A percentile compares a stretch with the other conserved stretches of the same genome.
These are phyloP conservation scores for Cryphonectria nitschkei DNA, from an alignment of 2,329 filamentous ascomycete genomes.

Conservation along the genomic window DNA sequence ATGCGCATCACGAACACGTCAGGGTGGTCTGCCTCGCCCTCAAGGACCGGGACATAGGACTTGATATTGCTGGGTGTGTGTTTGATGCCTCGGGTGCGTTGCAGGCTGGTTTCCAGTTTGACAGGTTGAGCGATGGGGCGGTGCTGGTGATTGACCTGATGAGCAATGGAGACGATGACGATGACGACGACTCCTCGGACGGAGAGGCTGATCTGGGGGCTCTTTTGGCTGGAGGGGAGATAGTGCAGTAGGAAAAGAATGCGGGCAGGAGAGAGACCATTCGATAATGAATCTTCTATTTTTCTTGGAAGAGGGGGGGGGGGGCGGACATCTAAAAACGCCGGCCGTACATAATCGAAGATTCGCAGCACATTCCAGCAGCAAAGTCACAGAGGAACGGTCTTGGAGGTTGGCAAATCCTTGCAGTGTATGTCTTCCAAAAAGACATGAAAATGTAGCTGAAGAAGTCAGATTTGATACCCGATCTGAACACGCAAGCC, in stretches of 20 bases:
- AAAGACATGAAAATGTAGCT: neutral
- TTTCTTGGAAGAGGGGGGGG: too few species aligned
- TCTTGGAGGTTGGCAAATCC: neutral
- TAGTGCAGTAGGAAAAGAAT: neutral
- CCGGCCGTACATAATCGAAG: neutral
- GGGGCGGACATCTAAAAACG: neutral
- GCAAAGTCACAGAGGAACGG: neutral
- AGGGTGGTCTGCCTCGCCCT: conserved; percentile 32
- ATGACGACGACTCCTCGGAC: conserved; percentile 29
- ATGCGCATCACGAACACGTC: conserved; percentile 34
- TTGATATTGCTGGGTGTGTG: conserved; percentile 33
- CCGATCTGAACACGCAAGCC: neutral
- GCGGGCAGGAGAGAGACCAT: neutral
- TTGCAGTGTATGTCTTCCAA: neutral
- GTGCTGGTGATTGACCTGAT: conserved; percentile 33
- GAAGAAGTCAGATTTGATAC: neutral
- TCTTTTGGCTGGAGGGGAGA: conserved; percentile 19
- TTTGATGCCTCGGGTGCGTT: conserved; percentile 30
- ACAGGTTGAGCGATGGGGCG: conserved; percentile 30
- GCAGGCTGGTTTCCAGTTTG: conserved; percentile 33
- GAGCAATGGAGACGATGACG: conserved; percentile 29
- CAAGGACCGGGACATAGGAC: conserved; percentile 32
- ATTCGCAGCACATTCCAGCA: neutral
- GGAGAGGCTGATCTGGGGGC: conserved; percentile 30
- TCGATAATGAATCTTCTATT: neutral